A percentile compares a stretch with the other conserved stretches of the same genome.
phyloP scores from a whole-genome alignment of 768 basidiomycete genomes.

The Suillus hirtellus region DNA sequence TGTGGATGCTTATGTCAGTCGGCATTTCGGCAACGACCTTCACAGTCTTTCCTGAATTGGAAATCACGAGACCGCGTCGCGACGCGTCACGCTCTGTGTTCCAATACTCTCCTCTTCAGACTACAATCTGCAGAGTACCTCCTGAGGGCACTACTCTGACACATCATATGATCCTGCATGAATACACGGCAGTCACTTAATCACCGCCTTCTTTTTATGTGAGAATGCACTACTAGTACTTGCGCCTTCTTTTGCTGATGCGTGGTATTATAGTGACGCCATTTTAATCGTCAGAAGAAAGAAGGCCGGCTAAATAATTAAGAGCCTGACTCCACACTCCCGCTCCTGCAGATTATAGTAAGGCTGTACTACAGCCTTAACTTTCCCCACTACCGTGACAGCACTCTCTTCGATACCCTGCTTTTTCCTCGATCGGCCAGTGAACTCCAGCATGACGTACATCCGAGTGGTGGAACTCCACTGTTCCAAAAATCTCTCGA shows the following conservation, averaged over 20 bases:
- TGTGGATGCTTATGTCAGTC: constrained; percentile 28
- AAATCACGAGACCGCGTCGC: constrained; percentile 33
- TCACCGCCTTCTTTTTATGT: constrained; percentile 1
- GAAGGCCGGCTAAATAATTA: not conserved
- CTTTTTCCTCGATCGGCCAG: not conserved
- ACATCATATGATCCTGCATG: not conserved
- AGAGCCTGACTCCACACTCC: not conserved
- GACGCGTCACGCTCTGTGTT: constrained; percentile 9
- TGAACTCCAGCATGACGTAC: not conserved
- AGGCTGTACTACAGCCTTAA: not conserved
- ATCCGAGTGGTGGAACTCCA: not conserved
- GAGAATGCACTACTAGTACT: not conserved
- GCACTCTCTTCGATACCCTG: not conserved
- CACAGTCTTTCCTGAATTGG: constrained; percentile 3
- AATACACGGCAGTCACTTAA: not conserved
- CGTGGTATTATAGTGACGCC: not conserved
- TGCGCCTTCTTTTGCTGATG: not conserved
- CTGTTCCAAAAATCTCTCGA: too few species aligned
- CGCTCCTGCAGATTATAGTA: not conserved
- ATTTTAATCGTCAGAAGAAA: not conserved
- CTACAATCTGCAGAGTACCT: too few species aligned
- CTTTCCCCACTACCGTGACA: not conserved
- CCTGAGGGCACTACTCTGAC: not conserved
- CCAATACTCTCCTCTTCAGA: too few species aligned
- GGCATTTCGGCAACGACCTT: constrained; percentile 8